phyloP scores from a whole-genome alignment of 2,329 filamentous ascomycete genomes.

The Colletotrichum gloeosporioides region DNA sequence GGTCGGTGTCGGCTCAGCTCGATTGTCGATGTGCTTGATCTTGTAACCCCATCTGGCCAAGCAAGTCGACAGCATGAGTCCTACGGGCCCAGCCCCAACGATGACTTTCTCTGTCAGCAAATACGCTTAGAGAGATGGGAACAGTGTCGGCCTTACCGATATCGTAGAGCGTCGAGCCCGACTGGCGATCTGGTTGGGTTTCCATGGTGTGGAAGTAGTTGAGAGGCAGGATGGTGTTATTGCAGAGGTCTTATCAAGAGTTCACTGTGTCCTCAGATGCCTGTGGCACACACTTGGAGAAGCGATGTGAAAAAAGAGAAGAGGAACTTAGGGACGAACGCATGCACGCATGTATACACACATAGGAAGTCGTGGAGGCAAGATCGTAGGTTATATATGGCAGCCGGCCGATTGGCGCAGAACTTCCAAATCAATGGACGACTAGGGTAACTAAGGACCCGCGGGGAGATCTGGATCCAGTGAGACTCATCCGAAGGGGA shows the following conservation, averaged over 20 bases:
- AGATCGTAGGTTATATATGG: background rate
- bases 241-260: background rate
- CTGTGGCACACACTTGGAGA: background rate
- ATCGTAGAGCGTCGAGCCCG: slow-evolving; percentile 40
- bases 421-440: background rate
- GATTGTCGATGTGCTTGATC: slow-evolving; percentile 94
- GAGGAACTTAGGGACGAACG: background rate
- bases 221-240: background rate
- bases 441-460: background rate
- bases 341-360: background rate
- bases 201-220: background rate
- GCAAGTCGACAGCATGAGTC: slow-evolving; percentile 85
- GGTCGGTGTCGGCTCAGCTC: slow-evolving; percentile 81
- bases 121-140: background rate
- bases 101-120: slow-evolving; percentile 64
- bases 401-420: background rate
- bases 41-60: slow-evolving; percentile 92
- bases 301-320: background rate
- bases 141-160: slow-evolving; percentile 40
- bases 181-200: slow-evolving; percentile 12
- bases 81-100: slow-evolving; percentile 87
- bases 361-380: background rate
- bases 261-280: background rate
- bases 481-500: background rate
- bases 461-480: slow-evolving; percentile 6